A percentile compares a stretch with the other conserved stretches of the same genome.
phyloP scores from a whole-genome alignment of 768 basidiomycete genomes.

The Podaxis carcinomalis region DNA sequence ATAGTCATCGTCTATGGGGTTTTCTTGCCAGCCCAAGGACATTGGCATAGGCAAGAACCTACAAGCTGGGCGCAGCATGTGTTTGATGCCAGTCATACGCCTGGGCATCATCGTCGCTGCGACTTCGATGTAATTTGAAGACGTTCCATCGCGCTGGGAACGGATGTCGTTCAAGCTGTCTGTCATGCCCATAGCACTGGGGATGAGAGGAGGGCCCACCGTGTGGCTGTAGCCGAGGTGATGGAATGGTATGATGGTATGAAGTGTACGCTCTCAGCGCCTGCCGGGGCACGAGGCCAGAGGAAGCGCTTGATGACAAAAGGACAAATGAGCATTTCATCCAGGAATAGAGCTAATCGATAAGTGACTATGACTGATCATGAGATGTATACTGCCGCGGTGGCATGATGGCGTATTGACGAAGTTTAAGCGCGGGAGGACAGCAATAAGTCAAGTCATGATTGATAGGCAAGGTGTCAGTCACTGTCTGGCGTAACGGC shows the following conservation, averaged over 20 bases:
- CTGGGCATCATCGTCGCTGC: slow-evolving; percentile 9
- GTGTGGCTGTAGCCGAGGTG: background rate
- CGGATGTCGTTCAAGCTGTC: background rate
- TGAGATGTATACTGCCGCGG: no score
- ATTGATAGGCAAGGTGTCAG: no score
- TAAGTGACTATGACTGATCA: no score
- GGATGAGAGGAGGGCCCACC: no score
- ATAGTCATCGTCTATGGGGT: slow-evolving; percentile 8
- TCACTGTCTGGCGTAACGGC: background rate
- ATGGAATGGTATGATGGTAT: background rate
- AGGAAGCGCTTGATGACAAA: no score
- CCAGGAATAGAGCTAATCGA: no score
- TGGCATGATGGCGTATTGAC: no score
- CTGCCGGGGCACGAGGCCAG: no score
- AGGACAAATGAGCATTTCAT: no score
- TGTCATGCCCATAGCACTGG: background rate
- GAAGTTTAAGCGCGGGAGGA: no score
- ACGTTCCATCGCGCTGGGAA: background rate
- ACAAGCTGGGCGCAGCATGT: slow-evolving; percentile 10
- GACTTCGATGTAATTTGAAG: slow-evolving; percentile 5
- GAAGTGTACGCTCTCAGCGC: no score
- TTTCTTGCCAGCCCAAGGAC: slow-evolving; percentile 10
- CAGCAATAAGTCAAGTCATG: no score
- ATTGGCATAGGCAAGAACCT: slow-evolving; percentile 7
- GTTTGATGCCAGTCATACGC: slow-evolving; percentile 4